Evolutionary conservation across 805 yeast species (phyloP), one percentile per base, ranked within the genome.

Genomic region (Ogataea naganishii): DNA sequence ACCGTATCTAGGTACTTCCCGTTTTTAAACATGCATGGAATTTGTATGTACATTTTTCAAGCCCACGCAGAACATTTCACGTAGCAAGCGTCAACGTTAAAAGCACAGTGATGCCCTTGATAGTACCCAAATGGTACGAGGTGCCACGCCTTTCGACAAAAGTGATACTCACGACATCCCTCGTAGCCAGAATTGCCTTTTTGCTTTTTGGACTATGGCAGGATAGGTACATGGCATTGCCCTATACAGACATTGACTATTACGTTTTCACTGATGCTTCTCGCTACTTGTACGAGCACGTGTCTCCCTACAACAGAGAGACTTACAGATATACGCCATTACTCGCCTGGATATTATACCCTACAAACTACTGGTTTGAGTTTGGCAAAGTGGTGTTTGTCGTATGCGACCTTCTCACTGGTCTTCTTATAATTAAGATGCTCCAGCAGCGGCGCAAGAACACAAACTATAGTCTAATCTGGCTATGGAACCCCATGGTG

Each of bases 401-500:
- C 31, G 19, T 69, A 0, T 75, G 94, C 41, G 97, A 92, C 56
- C 45, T 92, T 22, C 46, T 83, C 2, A 85, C 97, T 0, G 98
- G 97, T 1, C 49, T 62, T 23, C 50, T 86, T 24, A 64, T 75
- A 38, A 46, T 72, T 43, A 51, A 56, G 35, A 45, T 69, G 6
- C 50, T 72, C 32, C 40, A 57, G 28, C 23, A 23, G 18, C 20
- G 33, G 32, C 32, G 29, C 10, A 27, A 20, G 12, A 30, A 35
- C 21, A 31, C 24, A 14, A 39, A 31, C 14, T 31, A 46, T 26
- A 39, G 51, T 15, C 23, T 46, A 7, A 23, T 89, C 5, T 92
- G 97, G 97, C 62, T 92, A 13, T 62, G 85, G 41, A 92, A 92
- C 50, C 97, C 98, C 11, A 82, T 92, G 92, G 97, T 88, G 1